phyloP scores from a whole-genome alignment of 164 flowering plant genomes.

The Sextonia rubra region DNA sequence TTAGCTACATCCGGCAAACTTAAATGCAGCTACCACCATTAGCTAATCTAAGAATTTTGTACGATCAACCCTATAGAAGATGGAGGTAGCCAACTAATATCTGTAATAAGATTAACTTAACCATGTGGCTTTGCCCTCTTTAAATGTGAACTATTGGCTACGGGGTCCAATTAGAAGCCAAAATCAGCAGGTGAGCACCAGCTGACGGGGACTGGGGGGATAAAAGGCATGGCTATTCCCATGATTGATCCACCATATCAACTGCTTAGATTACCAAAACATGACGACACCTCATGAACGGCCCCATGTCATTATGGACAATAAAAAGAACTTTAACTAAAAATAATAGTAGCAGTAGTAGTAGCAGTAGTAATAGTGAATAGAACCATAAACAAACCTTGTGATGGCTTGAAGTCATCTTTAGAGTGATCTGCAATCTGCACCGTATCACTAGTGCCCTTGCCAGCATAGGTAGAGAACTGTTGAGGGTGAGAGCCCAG shows the following conservation, averaged over 20 bases:
- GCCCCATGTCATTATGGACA: too few species aligned
- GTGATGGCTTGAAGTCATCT: constrained; percentile 27
- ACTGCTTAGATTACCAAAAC: background rate
- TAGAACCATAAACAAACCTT: constrained; percentile 4
- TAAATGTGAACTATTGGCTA: background rate
- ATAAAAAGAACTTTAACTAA: too few species aligned
- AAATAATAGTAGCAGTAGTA: background rate
- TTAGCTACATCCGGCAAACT: background rate
- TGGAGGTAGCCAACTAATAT: background rate
- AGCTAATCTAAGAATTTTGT: background rate
- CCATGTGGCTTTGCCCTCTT: background rate
- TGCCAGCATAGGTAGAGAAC: constrained; percentile 38
- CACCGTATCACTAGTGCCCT: constrained; percentile 25
- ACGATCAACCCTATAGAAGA: background rate
- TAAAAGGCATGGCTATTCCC: background rate
- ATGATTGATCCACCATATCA: background rate
- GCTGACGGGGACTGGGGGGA: too few species aligned
- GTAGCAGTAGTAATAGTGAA: background rate
- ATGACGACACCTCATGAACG: background rate
- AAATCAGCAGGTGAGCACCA: background rate
- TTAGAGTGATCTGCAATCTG: constrained; percentile 35
- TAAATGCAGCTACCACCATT: background rate
- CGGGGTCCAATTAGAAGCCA: background rate
- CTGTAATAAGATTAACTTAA: too few species aligned
- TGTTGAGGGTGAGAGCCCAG: constrained; percentile 45